A percentile compares a stretch with the other conserved stretches of the same genome.
Evolutionary conservation across 805 yeast genomes (phyloP).

Genomic region (Schwanniomyces pseudopolymorphus): DNA sequence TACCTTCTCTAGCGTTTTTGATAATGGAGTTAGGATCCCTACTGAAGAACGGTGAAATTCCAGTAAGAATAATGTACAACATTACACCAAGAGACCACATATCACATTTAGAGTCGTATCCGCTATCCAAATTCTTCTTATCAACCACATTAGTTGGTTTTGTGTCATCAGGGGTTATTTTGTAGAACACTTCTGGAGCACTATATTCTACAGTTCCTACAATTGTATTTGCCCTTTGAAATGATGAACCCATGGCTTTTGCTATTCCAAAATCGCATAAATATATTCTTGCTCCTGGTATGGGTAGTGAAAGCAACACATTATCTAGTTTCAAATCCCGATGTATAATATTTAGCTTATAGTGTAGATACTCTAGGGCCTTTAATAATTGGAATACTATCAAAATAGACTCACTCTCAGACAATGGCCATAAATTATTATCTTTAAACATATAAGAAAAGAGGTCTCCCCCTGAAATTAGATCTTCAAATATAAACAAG

Average conservation of each 20-base stretch:
- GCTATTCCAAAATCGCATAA: constrained; percentile 70
- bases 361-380: constrained; percentile 58
- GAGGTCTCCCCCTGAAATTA: constrained; percentile 57
- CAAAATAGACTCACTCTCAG: constrained; percentile 55
- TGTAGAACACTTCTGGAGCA: constrained; percentile 62
- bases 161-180: constrained; percentile 26
- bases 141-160: neutral
- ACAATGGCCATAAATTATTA: constrained; percentile 36
- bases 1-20: constrained; percentile 41
- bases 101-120: constrained; percentile 60
- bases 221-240: constrained; percentile 45
- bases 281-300: constrained; percentile 51
- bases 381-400: constrained; percentile 55
- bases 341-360: constrained; percentile 52
- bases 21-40: constrained; percentile 38
- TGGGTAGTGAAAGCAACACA: constrained; percentile 53
- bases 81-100: constrained; percentile 70
- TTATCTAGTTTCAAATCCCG: constrained; percentile 69
- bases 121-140: constrained; percentile 15
- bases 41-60: constrained; percentile 62
- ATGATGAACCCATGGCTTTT: constrained; percentile 15
- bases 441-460: constrained; percentile 53
- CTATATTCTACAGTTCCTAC: constrained; percentile 70
- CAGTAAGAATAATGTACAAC: constrained; percentile 57
- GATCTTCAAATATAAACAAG: constrained; percentile 48